These are phyloP conservation scores for Xylariaceae sp. DNA, from an alignment of 2,329 filamentous ascomycete species.

Conservation along the genomic window DNA sequence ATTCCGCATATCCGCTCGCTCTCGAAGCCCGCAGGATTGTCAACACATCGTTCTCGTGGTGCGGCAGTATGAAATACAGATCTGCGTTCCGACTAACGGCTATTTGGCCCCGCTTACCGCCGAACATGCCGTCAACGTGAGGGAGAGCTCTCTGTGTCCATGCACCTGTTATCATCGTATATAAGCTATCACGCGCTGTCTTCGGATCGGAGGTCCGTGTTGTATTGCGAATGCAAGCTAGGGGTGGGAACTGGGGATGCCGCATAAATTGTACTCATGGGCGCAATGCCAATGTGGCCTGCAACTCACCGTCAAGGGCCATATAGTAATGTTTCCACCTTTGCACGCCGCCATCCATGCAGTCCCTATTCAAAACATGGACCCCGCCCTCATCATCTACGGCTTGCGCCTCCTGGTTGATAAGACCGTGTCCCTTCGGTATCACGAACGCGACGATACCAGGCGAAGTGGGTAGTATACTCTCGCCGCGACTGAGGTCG, in stretches of 20 bases:
- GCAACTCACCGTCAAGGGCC: constrained; percentile 29
- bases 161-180: constrained; percentile 21
- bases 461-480: constrained; percentile 36
- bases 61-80: constrained; percentile 36
- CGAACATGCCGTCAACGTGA: constrained; percentile 28
- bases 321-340: constrained; percentile 40
- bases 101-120: constrained; percentile 35
- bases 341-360: constrained; percentile 27
- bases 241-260: background rate
- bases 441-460: constrained; percentile 43
- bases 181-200: background rate
- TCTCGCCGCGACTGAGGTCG: constrained; percentile 32
- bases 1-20: constrained; percentile 29
- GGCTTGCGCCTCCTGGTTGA: constrained; percentile 47
- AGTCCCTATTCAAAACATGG: constrained; percentile 46
- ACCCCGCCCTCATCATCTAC: constrained; percentile 42
- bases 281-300: background rate
- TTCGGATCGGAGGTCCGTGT: background rate
- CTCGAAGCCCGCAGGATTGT: constrained; percentile 33
- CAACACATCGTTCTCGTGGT: constrained; percentile 28
- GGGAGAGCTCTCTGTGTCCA: constrained; percentile 34
- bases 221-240: background rate
- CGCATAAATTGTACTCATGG: background rate
- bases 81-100: constrained; percentile 33
- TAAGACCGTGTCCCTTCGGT: constrained; percentile 41